Percentiles rank a stretch among this genome's conserved stretches.
phyloP scores from a whole-genome alignment of 1,284 basidiomycete species.

The Cutaneotrichosporon cutaneum region DNA sequence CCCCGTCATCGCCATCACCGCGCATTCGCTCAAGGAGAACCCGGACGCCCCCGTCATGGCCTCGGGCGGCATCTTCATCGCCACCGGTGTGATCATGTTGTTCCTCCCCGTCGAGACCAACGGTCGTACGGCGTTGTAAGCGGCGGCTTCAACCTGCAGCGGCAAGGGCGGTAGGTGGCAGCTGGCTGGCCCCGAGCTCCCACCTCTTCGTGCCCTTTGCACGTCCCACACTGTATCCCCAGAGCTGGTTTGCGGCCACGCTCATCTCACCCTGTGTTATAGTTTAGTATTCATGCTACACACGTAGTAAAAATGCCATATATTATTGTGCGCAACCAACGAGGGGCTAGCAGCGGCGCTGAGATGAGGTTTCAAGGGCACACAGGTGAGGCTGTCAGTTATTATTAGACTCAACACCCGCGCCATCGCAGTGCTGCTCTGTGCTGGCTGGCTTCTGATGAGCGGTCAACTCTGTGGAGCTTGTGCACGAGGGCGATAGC shows the following conservation, averaged over 20 bases:
- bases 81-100: constrained; percentile 55
- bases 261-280: neutral
- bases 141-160: neutral
- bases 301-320: neutral
- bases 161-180: neutral
- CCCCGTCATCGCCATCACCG: constrained; percentile 39
- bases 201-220: neutral
- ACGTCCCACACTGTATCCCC: neutral
- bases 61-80: constrained; percentile 60
- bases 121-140: constrained; percentile 37
- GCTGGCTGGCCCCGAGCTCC: neutral
- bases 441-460: no score
- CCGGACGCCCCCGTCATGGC: constrained; percentile 60
- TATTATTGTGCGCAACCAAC: neutral
- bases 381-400: no score
- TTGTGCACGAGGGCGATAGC: no score
- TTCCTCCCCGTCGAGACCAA: constrained; percentile 63
- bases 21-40: constrained; percentile 20
- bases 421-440: no score
- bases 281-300: neutral
- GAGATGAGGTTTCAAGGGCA: no score
- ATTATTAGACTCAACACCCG: no score
- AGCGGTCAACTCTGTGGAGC: no score
- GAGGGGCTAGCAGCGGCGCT: neutral
- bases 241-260: neutral